Evolutionary conservation across 805 yeast species (phyloP), one percentile per base, ranked within the genome.

Genomic region (Wickerhamomyces sydowiorum): DNA sequence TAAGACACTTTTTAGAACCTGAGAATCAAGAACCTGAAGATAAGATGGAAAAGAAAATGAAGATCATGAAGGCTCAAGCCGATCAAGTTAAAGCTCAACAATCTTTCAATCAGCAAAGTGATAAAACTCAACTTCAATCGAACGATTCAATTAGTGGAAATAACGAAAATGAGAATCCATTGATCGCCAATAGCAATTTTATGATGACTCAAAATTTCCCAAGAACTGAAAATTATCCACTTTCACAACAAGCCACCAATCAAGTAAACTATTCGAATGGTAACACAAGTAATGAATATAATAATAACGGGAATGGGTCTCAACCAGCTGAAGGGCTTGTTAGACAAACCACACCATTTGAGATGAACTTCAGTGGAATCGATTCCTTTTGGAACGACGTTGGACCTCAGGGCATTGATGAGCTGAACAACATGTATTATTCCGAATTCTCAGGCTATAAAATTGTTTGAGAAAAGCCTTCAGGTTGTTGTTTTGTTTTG

Each of bases 371-470:
- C 32, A 37, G 44, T 31, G 58, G 49, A 15, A 37, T 47, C 27
- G 57, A 53, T 27, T 41, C 45, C 4, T 52, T 56, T 41, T 56
- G 61, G 61, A 44, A 39, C 28, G 60, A 51, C 39, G 52, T 56
- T 42, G 60, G 59, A 1, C 57, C 51, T 29, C 53, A 51, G 33
- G 60, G 58, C 1, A 35, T 53, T 28, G 54, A 54, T 35, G 56
- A 52, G 36, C 38, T 56, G 41, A 53, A 50, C 37, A 54, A 51
- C 33, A 49, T 55, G 56, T 55, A 55, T 21, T 46, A 52, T 44
- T 47, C 52, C 9, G 61, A 56, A 32, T 56, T 53, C 47, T 47
- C 59, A 5, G 59, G 60, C 18, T 56, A 53, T 43, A 56, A 45
- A 29, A 41, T 52, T 23, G 46, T 45, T 17, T 44, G 25, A 44